These are phyloP conservation scores for Nakataea oryzae DNA, from an alignment of 2,329 filamentous ascomycete genomes.

Conservation along the genomic window DNA sequence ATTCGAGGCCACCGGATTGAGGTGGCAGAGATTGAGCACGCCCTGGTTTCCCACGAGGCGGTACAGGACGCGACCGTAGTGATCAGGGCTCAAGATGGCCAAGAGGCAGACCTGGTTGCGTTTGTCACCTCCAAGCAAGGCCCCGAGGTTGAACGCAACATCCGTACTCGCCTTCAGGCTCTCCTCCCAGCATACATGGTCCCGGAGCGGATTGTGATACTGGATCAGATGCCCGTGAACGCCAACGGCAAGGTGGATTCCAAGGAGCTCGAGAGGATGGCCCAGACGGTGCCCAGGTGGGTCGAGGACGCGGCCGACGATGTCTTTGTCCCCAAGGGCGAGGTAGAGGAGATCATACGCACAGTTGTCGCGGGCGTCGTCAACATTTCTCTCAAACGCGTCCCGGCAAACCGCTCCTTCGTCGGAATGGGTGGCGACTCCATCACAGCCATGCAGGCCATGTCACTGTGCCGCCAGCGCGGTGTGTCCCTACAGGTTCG, in stretches of 20 bases:
- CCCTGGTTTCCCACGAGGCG: background rate
- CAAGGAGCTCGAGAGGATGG: constrained; percentile 11
- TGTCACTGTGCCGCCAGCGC: background rate
- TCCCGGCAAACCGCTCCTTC: background rate
- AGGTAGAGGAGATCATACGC: background rate
- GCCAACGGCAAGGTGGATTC: constrained; percentile 24
- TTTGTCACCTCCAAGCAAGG: background rate
- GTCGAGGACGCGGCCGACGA: background rate
- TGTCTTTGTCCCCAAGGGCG: background rate
- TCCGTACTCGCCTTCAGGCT: background rate
- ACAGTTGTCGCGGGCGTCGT: background rate
- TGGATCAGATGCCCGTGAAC: constrained; percentile 20
- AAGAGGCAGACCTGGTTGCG: background rate
- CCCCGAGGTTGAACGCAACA: background rate
- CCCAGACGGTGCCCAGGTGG: background rate
- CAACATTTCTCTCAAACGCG: background rate
- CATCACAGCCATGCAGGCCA: background rate
- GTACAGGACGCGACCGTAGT: background rate
- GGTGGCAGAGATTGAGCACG: background rate
- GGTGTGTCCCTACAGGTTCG: background rate
- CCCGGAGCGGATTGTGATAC: constrained; percentile 19
- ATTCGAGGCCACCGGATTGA: background rate
- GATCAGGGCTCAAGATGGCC: background rate
- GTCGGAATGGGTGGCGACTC: background rate
- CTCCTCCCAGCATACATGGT: constrained; percentile 19